Percentiles rank a stretch among this genome's conserved stretches.
These are phyloP conservation scores for Mallotus nudiflorus DNA, from an alignment of 345 rosid species.

Conservation along the genomic window DNA sequence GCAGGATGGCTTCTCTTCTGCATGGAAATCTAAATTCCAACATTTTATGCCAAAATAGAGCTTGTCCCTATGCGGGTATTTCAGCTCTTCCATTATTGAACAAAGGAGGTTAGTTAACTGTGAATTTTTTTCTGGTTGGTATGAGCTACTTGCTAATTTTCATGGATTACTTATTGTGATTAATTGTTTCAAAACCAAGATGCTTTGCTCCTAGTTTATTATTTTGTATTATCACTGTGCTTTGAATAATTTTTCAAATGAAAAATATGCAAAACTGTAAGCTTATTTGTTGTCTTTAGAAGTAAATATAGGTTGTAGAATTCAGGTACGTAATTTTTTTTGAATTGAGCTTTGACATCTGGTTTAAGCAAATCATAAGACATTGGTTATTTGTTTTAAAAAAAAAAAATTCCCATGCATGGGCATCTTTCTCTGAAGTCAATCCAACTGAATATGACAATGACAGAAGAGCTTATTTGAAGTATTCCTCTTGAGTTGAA, in stretches of 20 bases:
- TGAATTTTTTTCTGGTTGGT: neutral
- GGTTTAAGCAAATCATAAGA: neutral
- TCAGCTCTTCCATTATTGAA: conserved; percentile 21
- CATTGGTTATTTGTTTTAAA: neutral
- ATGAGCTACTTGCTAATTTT: neutral
- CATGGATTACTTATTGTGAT: neutral
- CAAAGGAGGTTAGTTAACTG: conserved; percentile 24
- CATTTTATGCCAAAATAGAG: conserved; percentile 13
- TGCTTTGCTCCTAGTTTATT: no score
- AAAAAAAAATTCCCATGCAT: neutral
- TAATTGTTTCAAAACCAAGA: no score
- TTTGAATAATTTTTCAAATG: neutral
- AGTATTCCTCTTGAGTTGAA: no score
- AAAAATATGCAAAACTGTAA: neutral
- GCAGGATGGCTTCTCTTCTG: conserved; percentile 27
- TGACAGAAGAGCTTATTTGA: no score
- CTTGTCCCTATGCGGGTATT: conserved; percentile 18
- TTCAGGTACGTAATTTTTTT: neutral
- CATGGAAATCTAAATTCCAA: conserved; percentile 22
- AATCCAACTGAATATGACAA: neutral
- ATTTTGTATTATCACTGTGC: neutral
- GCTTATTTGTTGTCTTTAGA: neutral
- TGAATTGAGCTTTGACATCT: neutral
- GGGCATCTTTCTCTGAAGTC: neutral
- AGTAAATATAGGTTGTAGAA: neutral